Conservation (phyloP, 176 grass and related monocot genomes). For the Eleusine indica region DNA sequence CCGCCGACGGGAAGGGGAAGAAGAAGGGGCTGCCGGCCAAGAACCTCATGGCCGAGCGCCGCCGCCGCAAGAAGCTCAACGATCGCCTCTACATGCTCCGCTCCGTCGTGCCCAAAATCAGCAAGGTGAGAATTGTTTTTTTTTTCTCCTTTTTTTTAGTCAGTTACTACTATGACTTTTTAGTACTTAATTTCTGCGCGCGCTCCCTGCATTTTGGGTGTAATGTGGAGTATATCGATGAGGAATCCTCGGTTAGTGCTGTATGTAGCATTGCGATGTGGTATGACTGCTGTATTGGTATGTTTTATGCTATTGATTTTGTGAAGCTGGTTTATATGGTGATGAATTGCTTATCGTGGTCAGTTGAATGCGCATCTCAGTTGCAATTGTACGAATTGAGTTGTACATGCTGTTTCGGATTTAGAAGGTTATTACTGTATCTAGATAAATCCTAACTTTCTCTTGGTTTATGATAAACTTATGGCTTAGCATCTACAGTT, state of each 20-base stretch:
- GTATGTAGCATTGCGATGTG: background rate
- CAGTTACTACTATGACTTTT: no score
- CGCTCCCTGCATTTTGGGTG: background rate
- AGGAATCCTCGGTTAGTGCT: conserved; percentile 5
- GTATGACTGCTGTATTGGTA: background rate
- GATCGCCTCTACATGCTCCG: conserved; percentile 99
- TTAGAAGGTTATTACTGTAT: conserved; percentile 5
- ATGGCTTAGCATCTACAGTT: conserved; percentile 17
- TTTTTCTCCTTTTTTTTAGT: background rate
- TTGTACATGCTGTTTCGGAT: background rate
- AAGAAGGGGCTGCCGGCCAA: conserved; percentile 96
- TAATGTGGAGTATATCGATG: background rate
- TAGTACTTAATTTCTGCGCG: background rate
- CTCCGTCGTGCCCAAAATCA: conserved; percentile 97
- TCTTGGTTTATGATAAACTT: background rate
- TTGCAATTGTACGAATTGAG: background rate
- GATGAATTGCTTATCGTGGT: background rate
- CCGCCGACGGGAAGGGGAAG: conserved; percentile 73
- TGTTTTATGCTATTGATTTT: conserved; percentile 18
- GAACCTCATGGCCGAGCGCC: conserved; percentile 97
- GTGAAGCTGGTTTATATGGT: background rate
- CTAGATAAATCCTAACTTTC: conserved; percentile 3
- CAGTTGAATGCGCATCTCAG: conserved; percentile 3
- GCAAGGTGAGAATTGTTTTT: conserved; percentile 74
- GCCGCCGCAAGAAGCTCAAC: conserved; percentile 97